phyloP scores from a whole-genome alignment of 352 stramenopile species.

The Pythium volutum region DNA sequence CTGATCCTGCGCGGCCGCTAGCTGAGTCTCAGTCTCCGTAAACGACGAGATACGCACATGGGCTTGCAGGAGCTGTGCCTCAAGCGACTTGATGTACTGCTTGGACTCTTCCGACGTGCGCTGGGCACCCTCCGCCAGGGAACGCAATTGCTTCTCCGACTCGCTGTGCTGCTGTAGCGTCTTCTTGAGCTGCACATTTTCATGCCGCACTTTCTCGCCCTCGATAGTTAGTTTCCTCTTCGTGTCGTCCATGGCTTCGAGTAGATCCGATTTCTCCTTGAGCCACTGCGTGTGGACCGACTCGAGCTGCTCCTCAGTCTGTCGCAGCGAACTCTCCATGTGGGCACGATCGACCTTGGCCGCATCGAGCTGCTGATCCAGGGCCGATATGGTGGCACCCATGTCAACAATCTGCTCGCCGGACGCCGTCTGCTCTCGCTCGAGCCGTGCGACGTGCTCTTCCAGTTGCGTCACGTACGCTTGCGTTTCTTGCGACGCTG shows the following conservation, averaged over 20 bases:
- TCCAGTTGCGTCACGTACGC: conserved; percentile 25
- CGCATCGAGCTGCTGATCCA: conserved; percentile 42
- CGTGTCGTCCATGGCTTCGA: conserved; percentile 36
- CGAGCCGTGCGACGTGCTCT: conserved; percentile 30
- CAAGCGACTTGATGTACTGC: conserved; percentile 29
- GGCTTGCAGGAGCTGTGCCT: conserved; percentile 35
- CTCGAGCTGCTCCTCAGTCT: conserved; percentile 50
- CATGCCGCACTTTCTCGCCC: conserved; percentile 38
- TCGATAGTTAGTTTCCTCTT: conserved; percentile 32
- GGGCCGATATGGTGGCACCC: conserved; percentile 31
- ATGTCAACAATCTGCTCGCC: conserved; percentile 24
- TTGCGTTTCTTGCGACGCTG: background rate
- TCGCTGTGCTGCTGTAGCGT: conserved; percentile 25
- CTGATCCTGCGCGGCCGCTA: conserved; percentile 35
- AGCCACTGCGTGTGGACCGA: conserved; percentile 56
- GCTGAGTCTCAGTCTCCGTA: conserved; percentile 36
- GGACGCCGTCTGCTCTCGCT: conserved; percentile 32
- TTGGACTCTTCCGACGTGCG: conserved; percentile 27
- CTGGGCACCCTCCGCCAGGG: conserved; percentile 28
- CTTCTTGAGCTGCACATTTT: conserved; percentile 39
- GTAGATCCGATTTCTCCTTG: conserved; percentile 53
- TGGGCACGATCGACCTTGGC: conserved; percentile 40
- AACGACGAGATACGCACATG: conserved; percentile 27
- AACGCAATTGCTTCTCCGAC: conserved; percentile 34
- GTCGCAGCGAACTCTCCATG: conserved; percentile 41